phyloP scores from a whole-genome alignment of 2,329 filamentous ascomycete species.

The Leptographium procerum region DNA sequence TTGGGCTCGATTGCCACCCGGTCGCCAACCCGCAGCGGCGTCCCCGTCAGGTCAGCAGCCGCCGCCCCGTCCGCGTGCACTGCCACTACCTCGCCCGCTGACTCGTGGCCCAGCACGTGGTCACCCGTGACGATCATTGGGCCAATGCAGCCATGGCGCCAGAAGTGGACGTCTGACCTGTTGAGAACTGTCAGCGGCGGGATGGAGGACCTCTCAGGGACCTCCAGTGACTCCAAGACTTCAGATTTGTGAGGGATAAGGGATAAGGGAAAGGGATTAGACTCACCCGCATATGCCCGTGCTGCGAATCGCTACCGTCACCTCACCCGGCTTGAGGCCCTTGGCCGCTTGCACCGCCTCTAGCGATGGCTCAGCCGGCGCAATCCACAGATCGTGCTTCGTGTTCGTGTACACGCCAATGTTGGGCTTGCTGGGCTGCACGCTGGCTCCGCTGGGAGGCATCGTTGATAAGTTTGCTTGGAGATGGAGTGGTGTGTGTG shows the following conservation, averaged over 20 bases:
- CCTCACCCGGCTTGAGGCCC: conserved; percentile 66
- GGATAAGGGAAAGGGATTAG: too few relatives aligned
- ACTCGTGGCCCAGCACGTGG: conserved; percentile 92
- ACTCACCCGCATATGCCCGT: conserved; percentile 88
- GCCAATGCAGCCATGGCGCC: conserved; percentile 89
- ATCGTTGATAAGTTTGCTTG: not conserved
- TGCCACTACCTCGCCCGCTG: conserved; percentile 71
- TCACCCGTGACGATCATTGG: conserved; percentile 86
- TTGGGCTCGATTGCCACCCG: conserved; percentile 91
- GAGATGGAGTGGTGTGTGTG: too few relatives aligned
- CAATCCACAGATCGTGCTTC: conserved; percentile 82
- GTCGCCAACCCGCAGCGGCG: conserved; percentile 68
- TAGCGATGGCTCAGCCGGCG: conserved; percentile 61
- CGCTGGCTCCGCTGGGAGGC: conserved; percentile 6
- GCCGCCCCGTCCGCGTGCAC: conserved; percentile 40
- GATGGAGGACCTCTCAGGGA: too few relatives aligned
- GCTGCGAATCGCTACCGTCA: conserved; percentile 80
- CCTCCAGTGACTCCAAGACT: too few relatives aligned
- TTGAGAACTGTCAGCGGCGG: too few relatives aligned
- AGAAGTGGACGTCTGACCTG: conserved; percentile 93
- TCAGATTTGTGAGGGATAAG: too few relatives aligned
- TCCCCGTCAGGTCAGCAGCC: conserved; percentile 60
- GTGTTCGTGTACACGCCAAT: conserved; percentile 96
- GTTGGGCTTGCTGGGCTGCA: conserved; percentile 59
- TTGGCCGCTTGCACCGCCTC: conserved; percentile 59